A percentile compares a stretch with the other conserved stretches of the same genome.
These are phyloP conservation scores for Fusarium oxysporum DNA, from an alignment of 2,329 filamentous ascomycete genomes.

Conservation along the genomic window DNA sequence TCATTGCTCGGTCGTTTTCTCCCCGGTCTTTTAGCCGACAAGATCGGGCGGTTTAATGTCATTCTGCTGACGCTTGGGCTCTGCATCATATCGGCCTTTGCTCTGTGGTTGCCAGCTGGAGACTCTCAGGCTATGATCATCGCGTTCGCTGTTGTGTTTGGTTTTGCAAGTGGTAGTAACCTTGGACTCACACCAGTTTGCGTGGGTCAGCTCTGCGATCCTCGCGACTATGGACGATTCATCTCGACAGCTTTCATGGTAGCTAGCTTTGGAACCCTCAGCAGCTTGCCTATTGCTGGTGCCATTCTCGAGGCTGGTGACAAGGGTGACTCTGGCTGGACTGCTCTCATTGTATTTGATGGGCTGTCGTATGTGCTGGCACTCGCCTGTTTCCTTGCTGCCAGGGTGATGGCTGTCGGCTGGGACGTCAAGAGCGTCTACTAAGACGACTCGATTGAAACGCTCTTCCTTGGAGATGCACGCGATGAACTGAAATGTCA, in stretches of 20 bases:
- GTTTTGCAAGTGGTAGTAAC: constrained; percentile 82
- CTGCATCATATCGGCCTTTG: constrained; percentile 67
- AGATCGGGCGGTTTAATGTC: constrained; percentile 82
- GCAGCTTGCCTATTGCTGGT: constrained; percentile 60
- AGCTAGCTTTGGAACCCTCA: constrained; percentile 75
- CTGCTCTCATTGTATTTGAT: constrained; percentile 53
- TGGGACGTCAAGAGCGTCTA: constrained; percentile 34
- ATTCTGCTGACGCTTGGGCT: constrained; percentile 75
- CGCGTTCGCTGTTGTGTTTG: constrained; percentile 78
- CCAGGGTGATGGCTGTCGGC: constrained; percentile 34
- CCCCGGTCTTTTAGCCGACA: constrained; percentile 81
- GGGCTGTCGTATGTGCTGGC: constrained; percentile 44
- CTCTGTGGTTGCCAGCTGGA: constrained; percentile 76
- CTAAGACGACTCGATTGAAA: constrained; percentile 1
- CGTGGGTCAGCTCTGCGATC: constrained; percentile 82
- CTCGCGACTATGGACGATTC: constrained; percentile 79
- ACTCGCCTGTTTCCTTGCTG: constrained; percentile 34
- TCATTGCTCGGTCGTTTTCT: constrained; percentile 81
- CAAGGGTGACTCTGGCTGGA: constrained; percentile 50
- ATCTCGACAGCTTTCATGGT: constrained; percentile 83
- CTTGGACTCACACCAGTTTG: constrained; percentile 84
- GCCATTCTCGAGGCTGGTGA: constrained; percentile 48
- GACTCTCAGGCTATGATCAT: constrained; percentile 68
- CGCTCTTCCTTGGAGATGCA: not conserved
- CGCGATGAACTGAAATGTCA: constrained; percentile 23